Evolutionary conservation across 164 flowering plant genomes (phyloP), one percentile per base, ranked within the genome.

Genomic region (Vitis rotundifolia): DNA sequence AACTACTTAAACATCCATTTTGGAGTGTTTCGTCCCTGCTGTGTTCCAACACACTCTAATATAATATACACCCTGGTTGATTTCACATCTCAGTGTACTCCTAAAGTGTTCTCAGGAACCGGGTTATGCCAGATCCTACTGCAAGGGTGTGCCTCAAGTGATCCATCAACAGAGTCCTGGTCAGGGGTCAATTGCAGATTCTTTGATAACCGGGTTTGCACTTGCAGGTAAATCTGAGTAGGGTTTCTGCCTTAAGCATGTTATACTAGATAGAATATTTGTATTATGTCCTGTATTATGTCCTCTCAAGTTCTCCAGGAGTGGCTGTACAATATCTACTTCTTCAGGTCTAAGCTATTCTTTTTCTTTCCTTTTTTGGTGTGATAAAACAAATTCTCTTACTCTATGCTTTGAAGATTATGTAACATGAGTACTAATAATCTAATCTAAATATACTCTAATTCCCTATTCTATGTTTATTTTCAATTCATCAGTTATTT

Each of bases 391-490:
- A 29, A 16, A 7, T 16, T 9, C 61, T 9, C 44, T 3, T 59
- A 18, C 49, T 31, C 14, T 15, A 61, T 15, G 44, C 16, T 1
- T 5, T 61, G 22, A 31, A 61, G n/a, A 31, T 61, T 61, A 61
- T 61, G 64, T 61, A 31, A 61, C 64, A 61, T 61, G 64, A n/a
- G 49, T 31, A 31, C 16, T 31, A n/a, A 61, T 19, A 31, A 61
- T 7, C 22, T 61, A 19, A 37, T 37, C 49, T 9, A 6, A 14
- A 59, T 59, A 22, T 59, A 56, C 59, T 26, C 3, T 22, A 16
- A 10, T 7, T 16, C 11, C 19, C 28, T 18, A 10, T 8, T 57
- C 7, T 8, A 37, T 37, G 5, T 37, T 37, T 37, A 37, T 37
- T 37, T 37, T 37, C 7, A 5, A 37, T 37, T 37, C 44, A 37